These are phyloP conservation scores for Tetrapisispora phaffii DNA, from an alignment of 805 yeast genomes.

Conservation along the genomic window DNA sequence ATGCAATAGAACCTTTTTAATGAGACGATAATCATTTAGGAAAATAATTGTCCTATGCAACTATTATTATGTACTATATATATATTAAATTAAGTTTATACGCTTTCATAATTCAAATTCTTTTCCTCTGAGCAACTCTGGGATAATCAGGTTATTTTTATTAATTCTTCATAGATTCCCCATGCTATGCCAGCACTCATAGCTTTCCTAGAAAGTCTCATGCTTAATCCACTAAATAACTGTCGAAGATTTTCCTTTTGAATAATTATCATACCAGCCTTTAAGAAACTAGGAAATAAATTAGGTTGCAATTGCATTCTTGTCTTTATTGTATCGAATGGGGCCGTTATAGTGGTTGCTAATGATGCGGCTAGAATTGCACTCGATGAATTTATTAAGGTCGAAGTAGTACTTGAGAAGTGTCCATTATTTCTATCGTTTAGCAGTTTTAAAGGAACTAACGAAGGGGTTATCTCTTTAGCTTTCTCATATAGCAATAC, in stretches of 20 bases:
- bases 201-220: slow-evolving; percentile 78
- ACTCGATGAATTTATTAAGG: slow-evolving; percentile 58
- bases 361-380: slow-evolving; percentile 70
- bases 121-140: neutral
- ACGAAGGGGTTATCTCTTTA: slow-evolving; percentile 45
- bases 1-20: no score
- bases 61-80: neutral
- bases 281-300: slow-evolving; percentile 34
- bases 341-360: slow-evolving; percentile 84
- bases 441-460: slow-evolving; percentile 21
- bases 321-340: slow-evolving; percentile 90
- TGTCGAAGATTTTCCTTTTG: slow-evolving; percentile 41
- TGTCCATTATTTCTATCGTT: slow-evolving; percentile 13
- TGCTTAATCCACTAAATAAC: slow-evolving; percentile 73
- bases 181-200: slow-evolving; percentile 91
- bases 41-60: neutral
- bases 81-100: no score
- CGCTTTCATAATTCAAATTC: neutral
- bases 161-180: slow-evolving; percentile 90
- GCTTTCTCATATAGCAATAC: slow-evolving; percentile 74
- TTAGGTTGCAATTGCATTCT: slow-evolving; percentile 68
- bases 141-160: slow-evolving; percentile 29
- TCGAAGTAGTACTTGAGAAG: slow-evolving; percentile 34
- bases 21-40: neutral
- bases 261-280: slow-evolving; percentile 33